Evolutionary conservation across 2,329 filamentous ascomycete genomes (phyloP).

Genomic region (Stachybotrys chartarum): DNA sequence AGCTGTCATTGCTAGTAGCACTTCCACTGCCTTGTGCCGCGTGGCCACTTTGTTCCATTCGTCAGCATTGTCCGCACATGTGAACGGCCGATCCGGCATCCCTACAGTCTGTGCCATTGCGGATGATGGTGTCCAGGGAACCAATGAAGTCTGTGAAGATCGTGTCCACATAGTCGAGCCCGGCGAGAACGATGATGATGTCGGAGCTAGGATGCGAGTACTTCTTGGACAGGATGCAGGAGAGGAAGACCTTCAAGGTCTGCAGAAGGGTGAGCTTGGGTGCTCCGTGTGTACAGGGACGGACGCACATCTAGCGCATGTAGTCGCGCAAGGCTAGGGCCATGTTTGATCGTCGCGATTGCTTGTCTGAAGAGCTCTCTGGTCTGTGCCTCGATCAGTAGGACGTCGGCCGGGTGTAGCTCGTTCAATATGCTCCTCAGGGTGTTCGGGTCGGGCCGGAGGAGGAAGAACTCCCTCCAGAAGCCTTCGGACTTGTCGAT

Average conservation of each 20-base stretch:
- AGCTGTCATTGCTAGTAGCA: conserved; percentile 75
- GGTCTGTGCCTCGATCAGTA: conserved; percentile 70
- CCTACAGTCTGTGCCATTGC: conserved; percentile 62
- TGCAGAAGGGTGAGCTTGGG: conserved; percentile 31
- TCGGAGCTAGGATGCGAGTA: conserved; percentile 95
- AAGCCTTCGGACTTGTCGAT: conserved; percentile 77
- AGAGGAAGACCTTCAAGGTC: conserved; percentile 86
- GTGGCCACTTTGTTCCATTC: conserved; percentile 56
- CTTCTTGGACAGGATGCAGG: conserved; percentile 74
- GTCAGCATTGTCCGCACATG: conserved; percentile 14
- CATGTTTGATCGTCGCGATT: conserved; percentile 59
- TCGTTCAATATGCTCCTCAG: conserved; percentile 62
- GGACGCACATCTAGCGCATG: conserved; percentile 76
- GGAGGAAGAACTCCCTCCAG: conserved; percentile 92
- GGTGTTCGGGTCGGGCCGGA: conserved; percentile 67
- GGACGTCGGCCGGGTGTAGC: conserved; percentile 66
- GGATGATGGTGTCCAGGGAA: conserved; percentile 74
- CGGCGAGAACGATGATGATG: conserved; percentile 82
- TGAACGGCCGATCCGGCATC: not conserved
- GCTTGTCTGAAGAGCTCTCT: conserved; percentile 72
- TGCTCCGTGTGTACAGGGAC: conserved; percentile 25
- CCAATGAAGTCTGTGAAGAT: conserved; percentile 86
- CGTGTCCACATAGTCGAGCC: conserved; percentile 78
- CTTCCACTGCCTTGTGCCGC: conserved; percentile 72
- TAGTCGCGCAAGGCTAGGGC: conserved; percentile 55